These are phyloP conservation scores for Albifimbria verrucaria DNA, from an alignment of 2,329 filamentous ascomycete genomes.

Conservation along the genomic window DNA sequence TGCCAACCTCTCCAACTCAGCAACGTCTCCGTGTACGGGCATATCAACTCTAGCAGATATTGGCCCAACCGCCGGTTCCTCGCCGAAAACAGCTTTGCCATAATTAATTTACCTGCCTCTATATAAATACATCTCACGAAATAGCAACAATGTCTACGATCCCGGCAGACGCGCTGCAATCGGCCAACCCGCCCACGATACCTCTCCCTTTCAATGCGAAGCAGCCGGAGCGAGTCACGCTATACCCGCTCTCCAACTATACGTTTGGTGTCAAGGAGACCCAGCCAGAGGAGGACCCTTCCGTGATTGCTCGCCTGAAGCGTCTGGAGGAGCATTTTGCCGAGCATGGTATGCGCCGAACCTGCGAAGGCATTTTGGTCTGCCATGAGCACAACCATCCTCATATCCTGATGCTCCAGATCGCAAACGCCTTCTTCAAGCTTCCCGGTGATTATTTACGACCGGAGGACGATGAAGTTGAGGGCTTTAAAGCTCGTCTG, in stretches of 20 bases:
- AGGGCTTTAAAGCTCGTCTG: conserved; percentile 89
- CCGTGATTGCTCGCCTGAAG: conserved; percentile 86
- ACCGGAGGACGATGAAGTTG: conserved; percentile 84
- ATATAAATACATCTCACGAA: too few relatives aligned
- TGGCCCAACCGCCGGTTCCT: too few relatives aligned
- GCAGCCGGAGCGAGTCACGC: conserved; percentile 83
- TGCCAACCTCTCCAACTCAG: too few relatives aligned
- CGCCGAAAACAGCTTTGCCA: too few relatives aligned
- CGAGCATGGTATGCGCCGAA: conserved; percentile 91
- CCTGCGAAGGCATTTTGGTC: conserved; percentile 93
- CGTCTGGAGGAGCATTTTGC: conserved; percentile 94
- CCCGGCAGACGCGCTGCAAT: conserved; percentile 71
- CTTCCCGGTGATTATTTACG: conserved; percentile 93
- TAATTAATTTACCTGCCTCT: too few relatives aligned
- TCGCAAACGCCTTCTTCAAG: conserved; percentile 99
- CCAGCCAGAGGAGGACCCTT: conserved; percentile 96
- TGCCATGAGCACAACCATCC: conserved; percentile 99
- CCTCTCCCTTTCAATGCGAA: conserved; percentile 84
- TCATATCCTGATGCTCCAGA: conserved; percentile 98
- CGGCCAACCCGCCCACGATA: conserved; percentile 72
- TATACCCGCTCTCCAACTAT: conserved; percentile 97
- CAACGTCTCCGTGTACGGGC: too few relatives aligned
- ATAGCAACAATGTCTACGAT: conserved; percentile 77
- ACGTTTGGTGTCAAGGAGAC: conserved; percentile 98
- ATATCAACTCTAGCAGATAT: too few relatives aligned